Base-by-base conservation (phyloP, 306 rosid species). In the apple (Malus domestica) region DNA sequence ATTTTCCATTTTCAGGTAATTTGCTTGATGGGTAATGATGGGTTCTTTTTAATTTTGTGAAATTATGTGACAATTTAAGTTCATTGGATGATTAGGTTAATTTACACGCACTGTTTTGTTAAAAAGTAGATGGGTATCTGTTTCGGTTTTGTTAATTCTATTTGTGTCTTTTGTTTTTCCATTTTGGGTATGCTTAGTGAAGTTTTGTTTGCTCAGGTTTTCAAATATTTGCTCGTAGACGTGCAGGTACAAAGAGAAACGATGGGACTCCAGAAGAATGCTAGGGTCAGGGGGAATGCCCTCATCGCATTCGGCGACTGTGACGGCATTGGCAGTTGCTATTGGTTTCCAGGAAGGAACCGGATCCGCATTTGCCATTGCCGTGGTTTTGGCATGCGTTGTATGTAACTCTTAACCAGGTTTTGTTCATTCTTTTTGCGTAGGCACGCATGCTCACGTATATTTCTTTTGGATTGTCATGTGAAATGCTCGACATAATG, bases 241-340 rank as follows among this genome's bases (percentile, higher is more conserved):
- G 27, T 75, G 85, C 70, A 85, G 88, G 88, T 85, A 66, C 81
- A 85, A 81, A 72, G 88, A 85, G 77, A 85, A 76, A 78, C 78
- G 83, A 81, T 85, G 88, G 88, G 88, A 85, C 72, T 85, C 88
- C 25, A 79, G 76, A 57, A 82, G 86, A 78, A 79, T 85, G 86
- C 88, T 85, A n/a, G 84, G 87, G 64, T 85, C 88, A 22, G 86
- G 88, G 61, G 88, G 88, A 79, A 85, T 85, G 88, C 88, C 88
- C 23, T 85, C 88, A 6, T 85, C 88, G 25, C 88, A 85, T 79
- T 85, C 88, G 10, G 76, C 88, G 1, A 82, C 88, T 45, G 88
- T 85, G 70, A 76, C 77, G 29, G 82, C 88, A 6, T 81, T 85
- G 15, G 83, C 86, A 25, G 82, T 74, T 35, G 80, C 86, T 44